Evolutionary conservation across 2,329 filamentous ascomycete species (phyloP).

Genomic region (Epicoccum nigrum): DNA sequence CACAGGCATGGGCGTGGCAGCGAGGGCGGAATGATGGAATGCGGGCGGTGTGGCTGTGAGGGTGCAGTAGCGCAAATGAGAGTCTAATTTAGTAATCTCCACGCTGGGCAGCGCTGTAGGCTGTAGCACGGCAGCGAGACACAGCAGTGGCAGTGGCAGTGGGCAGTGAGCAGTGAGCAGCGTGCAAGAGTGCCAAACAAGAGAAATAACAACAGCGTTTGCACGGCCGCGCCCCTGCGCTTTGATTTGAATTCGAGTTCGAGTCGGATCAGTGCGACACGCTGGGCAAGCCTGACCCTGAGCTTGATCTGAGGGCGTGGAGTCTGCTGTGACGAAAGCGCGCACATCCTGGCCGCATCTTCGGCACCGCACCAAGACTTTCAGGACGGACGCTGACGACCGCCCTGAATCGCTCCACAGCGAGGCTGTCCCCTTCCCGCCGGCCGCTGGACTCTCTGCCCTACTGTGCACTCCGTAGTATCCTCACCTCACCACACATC

Average conservation of each 20-base stretch:
- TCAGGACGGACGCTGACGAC: conserved; percentile 9
- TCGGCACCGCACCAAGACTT: conserved; percentile 12
- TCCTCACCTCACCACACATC: too few species aligned
- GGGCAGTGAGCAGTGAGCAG: too few species aligned
- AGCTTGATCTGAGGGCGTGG: conserved; percentile 1
- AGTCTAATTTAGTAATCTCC: conserved; percentile 5
- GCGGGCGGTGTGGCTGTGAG: conserved; percentile 18
- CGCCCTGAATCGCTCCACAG: conserved; percentile 6
- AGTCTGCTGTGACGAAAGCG: conserved; percentile 11
- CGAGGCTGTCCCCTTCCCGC: conserved; percentile 8
- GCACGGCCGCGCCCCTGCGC: not conserved
- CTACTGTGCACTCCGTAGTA: not conserved
- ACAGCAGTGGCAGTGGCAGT: not conserved
- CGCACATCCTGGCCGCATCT: conserved; percentile 5
- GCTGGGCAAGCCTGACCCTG: not conserved
- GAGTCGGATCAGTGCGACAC: not conserved
- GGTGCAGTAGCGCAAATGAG: conserved; percentile 7
- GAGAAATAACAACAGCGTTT: not conserved
- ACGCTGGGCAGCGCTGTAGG: not conserved
- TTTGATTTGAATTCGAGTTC: too few species aligned
- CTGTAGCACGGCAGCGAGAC: conserved; percentile 3
- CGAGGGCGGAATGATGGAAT: conserved; percentile 6
- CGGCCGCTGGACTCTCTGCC: not conserved
- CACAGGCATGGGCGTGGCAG: conserved; percentile 3
- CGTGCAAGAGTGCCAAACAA: not conserved